Base-by-base conservation (phyloP, 2,329 filamentous ascomycete genomes). In the Periconia digitata region DNA sequence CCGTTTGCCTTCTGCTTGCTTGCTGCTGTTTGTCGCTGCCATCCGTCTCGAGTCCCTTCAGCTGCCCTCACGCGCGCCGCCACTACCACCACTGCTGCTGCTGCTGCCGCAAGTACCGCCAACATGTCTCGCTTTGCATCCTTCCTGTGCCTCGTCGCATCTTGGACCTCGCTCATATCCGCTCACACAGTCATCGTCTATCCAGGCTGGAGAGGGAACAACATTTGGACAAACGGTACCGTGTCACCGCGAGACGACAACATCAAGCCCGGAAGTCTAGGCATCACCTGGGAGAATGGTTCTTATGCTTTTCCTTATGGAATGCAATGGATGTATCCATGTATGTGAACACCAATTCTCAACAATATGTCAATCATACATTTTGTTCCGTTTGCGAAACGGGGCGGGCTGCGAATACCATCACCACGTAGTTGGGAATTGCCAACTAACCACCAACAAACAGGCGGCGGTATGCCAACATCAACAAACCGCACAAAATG, bases 241-340 rank as follows among this genome's bases (percentile, higher is more conserved):
- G 62, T 71, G 27, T 71, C 76, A 13, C 60, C 73, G n/a, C 68
- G 66, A 12, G 56, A 60, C 61, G 67, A 44, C 20, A 64, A 8
- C 41, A 60, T 72, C 35, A 66, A 70, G 15, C 65, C 72, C 1
- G 66, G 68, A 12, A 70, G 73, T 8, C 59, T 84, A 3, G 79
- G 78, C 5, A 75, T 73, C 22, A 74, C 71, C 46, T 69, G 65
- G 29, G 62, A 67, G 16, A 79, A 79, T 45, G 74, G 72, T 18
- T 74, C 76, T 15, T 63, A 67, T 16, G 65, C 74, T 0, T 94
- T 84, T 60, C 91, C 91, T 1, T 95, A 89, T 59, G 92, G 91
- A 74, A 92, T 94, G 89, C 88, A 95, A 76, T 96, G 91, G 91
- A 85, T 86, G 70, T 96, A 95, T 77, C 91, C 92, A 72, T 96